A percentile compares a stretch with the other conserved stretches of the same genome.
phyloP scores from a whole-genome alignment of 2,329 filamentous ascomycete species.

The Chaetomium sp. region DNA sequence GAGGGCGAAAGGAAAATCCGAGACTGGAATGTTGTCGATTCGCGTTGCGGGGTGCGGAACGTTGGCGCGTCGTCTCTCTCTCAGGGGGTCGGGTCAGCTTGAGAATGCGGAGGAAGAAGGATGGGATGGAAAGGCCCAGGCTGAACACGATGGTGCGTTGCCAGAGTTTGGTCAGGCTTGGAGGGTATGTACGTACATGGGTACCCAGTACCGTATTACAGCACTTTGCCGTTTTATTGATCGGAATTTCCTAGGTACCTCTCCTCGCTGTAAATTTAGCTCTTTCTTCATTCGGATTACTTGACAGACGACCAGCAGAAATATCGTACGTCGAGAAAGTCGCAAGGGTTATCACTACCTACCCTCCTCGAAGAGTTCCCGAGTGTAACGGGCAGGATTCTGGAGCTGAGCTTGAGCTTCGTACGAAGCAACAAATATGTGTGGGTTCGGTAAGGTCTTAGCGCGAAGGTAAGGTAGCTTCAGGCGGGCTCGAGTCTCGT shows the following conservation, averaged over 20 bases:
- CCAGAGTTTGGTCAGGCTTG: neutral
- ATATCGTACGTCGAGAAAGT: neutral
- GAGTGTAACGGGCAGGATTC: neutral
- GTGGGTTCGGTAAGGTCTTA: neutral
- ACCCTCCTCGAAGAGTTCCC: neutral
- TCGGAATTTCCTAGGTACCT: neutral
- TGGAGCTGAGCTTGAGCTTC: neutral
- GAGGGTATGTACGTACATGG: neutral
- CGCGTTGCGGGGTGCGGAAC: neutral
- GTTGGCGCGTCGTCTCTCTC: neutral
- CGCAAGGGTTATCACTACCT: neutral
- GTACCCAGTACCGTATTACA: neutral
- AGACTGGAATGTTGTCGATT: neutral
- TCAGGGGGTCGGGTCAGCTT: neutral
- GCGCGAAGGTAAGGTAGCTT: neutral
- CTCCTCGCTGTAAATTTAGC: neutral
- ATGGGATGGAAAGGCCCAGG: neutral
- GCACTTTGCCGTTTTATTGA: neutral
- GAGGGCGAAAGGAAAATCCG: neutral
- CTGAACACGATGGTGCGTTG: neutral
- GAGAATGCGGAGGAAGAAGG: neutral
- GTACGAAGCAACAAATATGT: too few relatives aligned
- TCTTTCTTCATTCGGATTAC: neutral
- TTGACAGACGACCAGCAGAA: neutral
- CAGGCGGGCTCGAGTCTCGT: neutral